Evolutionary conservation across 371 early-diverging fungal species (phyloP), one percentile per base, ranked within the genome.

Genomic region (Saksenaea oblongispora): DNA sequence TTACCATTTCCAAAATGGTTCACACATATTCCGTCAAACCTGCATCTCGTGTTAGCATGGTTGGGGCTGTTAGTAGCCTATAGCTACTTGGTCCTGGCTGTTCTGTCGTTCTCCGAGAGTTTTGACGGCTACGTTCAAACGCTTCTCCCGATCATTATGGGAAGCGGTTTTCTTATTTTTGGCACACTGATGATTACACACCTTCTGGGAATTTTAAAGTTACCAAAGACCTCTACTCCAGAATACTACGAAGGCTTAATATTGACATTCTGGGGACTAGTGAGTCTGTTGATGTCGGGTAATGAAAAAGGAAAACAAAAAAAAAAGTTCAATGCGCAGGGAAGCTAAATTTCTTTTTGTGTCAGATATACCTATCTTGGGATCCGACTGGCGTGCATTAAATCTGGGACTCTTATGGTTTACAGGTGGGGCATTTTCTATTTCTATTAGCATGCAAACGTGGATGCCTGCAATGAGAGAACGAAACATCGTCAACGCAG

Each of bases 211-310:
- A 63, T 76, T 10, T 63, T 76, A 17, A 60, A 67, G 37, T 53
- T 80, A 54, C 80, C 80, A 36, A 71, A 73, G 31, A 63, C 71
- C 8, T 74, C 75, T 14, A 76, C 77, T 9, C 77, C 77, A 42
- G 80, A 80, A 64, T 76, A 80, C 57, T 80, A 75, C 62, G 80
- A 80, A 47, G 70, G 73, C n/a, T 37, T 76, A 18, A 53, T 76
- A n/a, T 28, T 80, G 39, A 68, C 70, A 4, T 41, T 73, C 26
- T 80, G 80, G 77, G 80, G 80, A 22, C 47, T 73, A 3, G 41
- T 73, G 28, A 62, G 65, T 42, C 34, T 70, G 27, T 39, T 72
- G 13, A 62, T 53, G 27, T 53, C 67, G 35, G 67, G 67, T 67
- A 67, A 57, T 36, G 51, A 17, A 26, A 39, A 39, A 14, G 11